Evolutionary conservation across 1,139 yeast species (phyloP).

Genomic region (Geotrichum citri-aurantii): DNA sequence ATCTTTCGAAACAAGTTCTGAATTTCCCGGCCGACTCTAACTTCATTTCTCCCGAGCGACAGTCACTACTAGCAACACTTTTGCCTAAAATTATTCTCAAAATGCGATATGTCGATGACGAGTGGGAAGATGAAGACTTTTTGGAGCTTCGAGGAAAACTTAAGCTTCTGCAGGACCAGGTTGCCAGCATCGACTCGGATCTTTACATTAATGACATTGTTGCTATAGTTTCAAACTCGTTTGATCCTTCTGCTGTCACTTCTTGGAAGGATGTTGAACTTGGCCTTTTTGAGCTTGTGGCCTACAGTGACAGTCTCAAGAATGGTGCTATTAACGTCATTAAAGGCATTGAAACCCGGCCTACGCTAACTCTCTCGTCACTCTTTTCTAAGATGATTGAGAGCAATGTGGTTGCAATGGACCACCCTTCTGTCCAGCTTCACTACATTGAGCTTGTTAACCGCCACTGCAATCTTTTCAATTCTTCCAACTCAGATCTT

Average conservation of each 20-base stretch:
- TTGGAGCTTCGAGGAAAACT: constrained; percentile 68
- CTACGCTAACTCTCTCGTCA: constrained; percentile 34
- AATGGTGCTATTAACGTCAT: constrained; percentile 66
- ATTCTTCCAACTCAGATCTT: constrained; percentile 44
- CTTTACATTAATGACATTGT: constrained; percentile 68
- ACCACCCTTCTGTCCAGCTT: constrained; percentile 74
- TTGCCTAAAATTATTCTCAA: constrained; percentile 67
- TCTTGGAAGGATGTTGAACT: constrained; percentile 79
- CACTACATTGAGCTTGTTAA: constrained; percentile 79
- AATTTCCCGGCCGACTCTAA: constrained; percentile 31
- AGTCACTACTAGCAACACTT: constrained; percentile 53
- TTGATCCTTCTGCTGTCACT: constrained; percentile 32
- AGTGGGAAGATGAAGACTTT: constrained; percentile 59
- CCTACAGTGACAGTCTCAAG: constrained; percentile 73
- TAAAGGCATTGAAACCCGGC: constrained; percentile 42
- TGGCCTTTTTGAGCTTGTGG: constrained; percentile 75
- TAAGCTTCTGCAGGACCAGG: constrained; percentile 75
- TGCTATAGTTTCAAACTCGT: constrained; percentile 54
- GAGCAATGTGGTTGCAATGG: constrained; percentile 44
- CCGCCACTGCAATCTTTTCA: constrained; percentile 67
- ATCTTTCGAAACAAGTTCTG: constrained; percentile 26
- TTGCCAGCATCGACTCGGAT: constrained; percentile 69
- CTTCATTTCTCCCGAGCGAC: constrained; percentile 36
- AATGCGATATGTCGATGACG: constrained; percentile 68
- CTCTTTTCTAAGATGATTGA: constrained; percentile 61